These are phyloP conservation scores for Solanum chiquidenum DNA, from an alignment of 257 asterid genomes.

Conservation along the genomic window DNA sequence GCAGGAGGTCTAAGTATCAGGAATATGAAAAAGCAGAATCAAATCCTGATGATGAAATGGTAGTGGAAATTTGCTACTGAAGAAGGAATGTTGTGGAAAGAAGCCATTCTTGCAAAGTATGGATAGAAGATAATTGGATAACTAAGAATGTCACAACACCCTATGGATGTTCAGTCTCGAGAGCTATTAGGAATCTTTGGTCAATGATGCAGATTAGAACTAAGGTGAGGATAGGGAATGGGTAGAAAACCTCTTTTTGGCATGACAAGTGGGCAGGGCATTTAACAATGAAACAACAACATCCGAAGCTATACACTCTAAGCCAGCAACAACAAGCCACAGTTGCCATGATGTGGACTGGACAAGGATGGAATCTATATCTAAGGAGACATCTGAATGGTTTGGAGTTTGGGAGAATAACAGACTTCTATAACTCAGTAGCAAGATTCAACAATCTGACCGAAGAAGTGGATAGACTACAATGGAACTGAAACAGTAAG, in stretches of 20 bases:
- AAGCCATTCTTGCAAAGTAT: not conserved
- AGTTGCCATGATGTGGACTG: not conserved
- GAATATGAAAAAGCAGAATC: not conserved
- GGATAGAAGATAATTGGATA: not conserved
- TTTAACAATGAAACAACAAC: not conserved
- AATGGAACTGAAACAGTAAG: not conserved
- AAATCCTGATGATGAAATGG: not conserved
- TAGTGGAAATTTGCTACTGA: not conserved
- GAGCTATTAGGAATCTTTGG: not conserved
- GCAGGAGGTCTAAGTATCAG: not conserved
- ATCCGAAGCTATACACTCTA: not conserved
- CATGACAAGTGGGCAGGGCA: not conserved
- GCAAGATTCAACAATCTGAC: not conserved
- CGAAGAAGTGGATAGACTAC: not conserved
- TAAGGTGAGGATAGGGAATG: not conserved
- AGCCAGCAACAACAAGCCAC: not conserved
- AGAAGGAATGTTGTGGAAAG: not conserved
- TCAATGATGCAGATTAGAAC: not conserved
- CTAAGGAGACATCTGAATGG: not conserved
- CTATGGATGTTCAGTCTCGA: not conserved
- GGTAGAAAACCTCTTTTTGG: not conserved
- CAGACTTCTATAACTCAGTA: not conserved
- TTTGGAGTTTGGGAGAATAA: not conserved
- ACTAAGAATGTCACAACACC: not conserved
- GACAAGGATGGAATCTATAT: not conserved